Evolutionary conservation across 345 rosid species (phyloP).

Genomic region (Psidium friedrichsthalianum): DNA sequence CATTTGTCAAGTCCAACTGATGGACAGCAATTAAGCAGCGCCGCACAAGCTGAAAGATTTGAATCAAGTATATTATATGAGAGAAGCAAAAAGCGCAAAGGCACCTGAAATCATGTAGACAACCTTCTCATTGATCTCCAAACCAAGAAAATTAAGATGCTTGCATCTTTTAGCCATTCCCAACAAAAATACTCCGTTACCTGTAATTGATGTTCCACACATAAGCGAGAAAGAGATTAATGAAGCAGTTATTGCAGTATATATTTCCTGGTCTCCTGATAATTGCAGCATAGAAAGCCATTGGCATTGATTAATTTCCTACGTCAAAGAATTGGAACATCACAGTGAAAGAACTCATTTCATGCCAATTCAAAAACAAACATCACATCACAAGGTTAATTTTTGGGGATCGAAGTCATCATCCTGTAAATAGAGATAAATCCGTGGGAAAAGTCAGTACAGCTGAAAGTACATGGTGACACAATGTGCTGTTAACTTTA

Average conservation of each 20-base stretch:
- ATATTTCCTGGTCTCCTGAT: not conserved
- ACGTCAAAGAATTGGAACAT: not conserved
- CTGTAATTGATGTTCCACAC: slow-evolving; percentile 16
- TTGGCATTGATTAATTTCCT: not conserved
- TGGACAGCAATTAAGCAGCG: slow-evolving; percentile 29
- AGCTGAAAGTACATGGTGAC: not conserved
- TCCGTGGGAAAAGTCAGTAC: not conserved
- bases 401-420: not conserved
- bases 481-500: not conserved
- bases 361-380: not conserved
- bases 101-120: not conserved
- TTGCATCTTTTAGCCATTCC: slow-evolving; percentile 47
- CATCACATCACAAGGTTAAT: not conserved
- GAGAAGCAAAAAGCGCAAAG: not conserved
- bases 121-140: slow-evolving; percentile 59
- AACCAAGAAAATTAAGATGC: slow-evolving; percentile 57
- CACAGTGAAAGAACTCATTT: not conserved
- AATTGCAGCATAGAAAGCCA: not conserved
- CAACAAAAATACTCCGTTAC: slow-evolving; percentile 49
- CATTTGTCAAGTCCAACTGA: slow-evolving; percentile 32
- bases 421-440: not conserved
- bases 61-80: not conserved
- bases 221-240: not conserved
- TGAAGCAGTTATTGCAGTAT: not conserved
- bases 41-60: slow-evolving; percentile 36